Base-by-base conservation (phyloP, 2,329 filamentous ascomycete genomes). In the Trichoderma sp. region DNA sequence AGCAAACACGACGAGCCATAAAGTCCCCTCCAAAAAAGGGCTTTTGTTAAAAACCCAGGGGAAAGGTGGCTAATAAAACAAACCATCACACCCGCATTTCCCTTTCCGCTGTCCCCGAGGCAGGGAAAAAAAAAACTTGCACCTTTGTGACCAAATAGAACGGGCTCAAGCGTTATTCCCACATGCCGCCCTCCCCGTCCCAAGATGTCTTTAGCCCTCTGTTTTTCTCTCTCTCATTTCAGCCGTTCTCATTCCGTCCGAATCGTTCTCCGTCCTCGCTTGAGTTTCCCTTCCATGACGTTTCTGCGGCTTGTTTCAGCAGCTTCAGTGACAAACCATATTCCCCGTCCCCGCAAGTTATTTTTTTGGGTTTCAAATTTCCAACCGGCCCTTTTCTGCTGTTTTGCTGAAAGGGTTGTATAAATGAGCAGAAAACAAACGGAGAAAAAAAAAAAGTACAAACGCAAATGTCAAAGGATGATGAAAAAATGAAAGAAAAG, bases 281-380 rank as follows among this genome's bases (percentile, higher is more conserved):
- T 26, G 30, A 62, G n/a, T 23, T 23, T 34, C 39, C 30, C n/a
- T 17, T 39, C 43, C 57, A 20, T 69, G 30, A 53, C 26, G 23
- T 32, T 50, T 26, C 43, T 39, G 66, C 36, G 39, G 57, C 50
- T 43, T 65, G 26, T 34, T 53, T 43, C 34, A 39, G 53, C 65
- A 43, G 13, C 17, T 30, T 30, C 15, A 50, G 11, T 23, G 47
- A 53, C 36, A 47, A 28, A 57, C 53, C 53, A n/a, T 57, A 6
- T 59, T 59, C 11, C 20, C 26, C 23, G 28, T 32, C 65, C 65
- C 17, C 53, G 20, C 9, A n/a, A 32, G 53, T 34, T 34, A 57
- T 67, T 69, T 69, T 69, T 62, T 62, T 62, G n/a, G 15, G 50
- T 68, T 68, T 36, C 34, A 58, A 23, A 47, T 65, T 65, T 65